These are phyloP conservation scores for Wickerhamiella shivajii DNA, from an alignment of 805 yeast species.

Conservation along the genomic window DNA sequence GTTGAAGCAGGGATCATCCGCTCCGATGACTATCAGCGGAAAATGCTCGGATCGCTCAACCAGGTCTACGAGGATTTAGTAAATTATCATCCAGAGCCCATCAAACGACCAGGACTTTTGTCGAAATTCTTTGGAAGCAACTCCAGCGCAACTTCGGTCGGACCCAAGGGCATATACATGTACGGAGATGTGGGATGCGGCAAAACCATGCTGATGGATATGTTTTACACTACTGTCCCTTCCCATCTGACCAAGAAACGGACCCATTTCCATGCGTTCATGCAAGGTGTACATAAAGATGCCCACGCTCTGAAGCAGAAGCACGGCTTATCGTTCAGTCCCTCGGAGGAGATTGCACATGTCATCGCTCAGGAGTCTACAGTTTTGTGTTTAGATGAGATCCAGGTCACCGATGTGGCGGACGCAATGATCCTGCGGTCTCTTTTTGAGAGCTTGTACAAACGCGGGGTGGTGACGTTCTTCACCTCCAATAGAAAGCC, in stretches of 20 bases:
- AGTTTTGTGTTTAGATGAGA: slow-evolving; percentile 87
- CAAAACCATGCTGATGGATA: slow-evolving; percentile 94
- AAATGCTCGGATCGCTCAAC: slow-evolving; percentile 49
- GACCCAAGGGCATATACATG: slow-evolving; percentile 72
- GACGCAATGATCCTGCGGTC: slow-evolving; percentile 93
- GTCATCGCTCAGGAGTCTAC: slow-evolving; percentile 67
- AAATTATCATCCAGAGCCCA: slow-evolving; percentile 41
- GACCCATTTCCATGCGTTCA: slow-evolving; percentile 90
- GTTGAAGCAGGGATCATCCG: slow-evolving; percentile 24
- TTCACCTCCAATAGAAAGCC: slow-evolving; percentile 95
- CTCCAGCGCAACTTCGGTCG: slow-evolving; percentile 2
- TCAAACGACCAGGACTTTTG: slow-evolving; percentile 26
- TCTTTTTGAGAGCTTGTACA: slow-evolving; percentile 41
- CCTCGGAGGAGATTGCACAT: slow-evolving; percentile 69
- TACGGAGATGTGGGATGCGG: slow-evolving; percentile 99
- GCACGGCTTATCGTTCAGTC: slow-evolving; percentile 63
- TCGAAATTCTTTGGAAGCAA: background rate
- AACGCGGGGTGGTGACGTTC: slow-evolving; percentile 74
- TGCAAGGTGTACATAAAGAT: slow-evolving; percentile 85
- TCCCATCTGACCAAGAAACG: slow-evolving; percentile 59
- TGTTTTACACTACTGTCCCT: slow-evolving; percentile 79
- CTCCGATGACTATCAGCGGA: slow-evolving; percentile 71
- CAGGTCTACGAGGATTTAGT: slow-evolving; percentile 40
- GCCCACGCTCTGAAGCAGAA: slow-evolving; percentile 56
- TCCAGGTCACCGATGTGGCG: slow-evolving; percentile 96